phyloP scores from a whole-genome alignment of 1,139 yeast genomes.

The Blastobotrys ciferrii region DNA sequence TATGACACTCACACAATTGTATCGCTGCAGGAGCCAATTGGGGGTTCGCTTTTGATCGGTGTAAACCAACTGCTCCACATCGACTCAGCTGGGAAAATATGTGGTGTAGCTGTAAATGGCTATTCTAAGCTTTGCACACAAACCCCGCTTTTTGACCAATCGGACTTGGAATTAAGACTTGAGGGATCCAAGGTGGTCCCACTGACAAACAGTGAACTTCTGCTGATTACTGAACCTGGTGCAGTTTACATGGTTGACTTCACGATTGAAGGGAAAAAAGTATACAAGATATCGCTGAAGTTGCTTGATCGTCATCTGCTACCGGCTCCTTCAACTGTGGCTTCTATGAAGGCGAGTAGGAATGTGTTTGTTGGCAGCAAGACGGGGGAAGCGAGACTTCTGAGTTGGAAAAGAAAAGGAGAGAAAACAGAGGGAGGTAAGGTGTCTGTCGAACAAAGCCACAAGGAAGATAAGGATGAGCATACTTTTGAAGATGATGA shows the following conservation, averaged over 20 bases:
- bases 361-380: slow-evolving; percentile 45
- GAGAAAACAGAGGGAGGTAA: slow-evolving; percentile 17
- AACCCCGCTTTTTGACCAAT: slow-evolving; percentile 51
- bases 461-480: slow-evolving; percentile 25
- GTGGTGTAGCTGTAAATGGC: slow-evolving; percentile 65
- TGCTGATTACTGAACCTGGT: slow-evolving; percentile 55
- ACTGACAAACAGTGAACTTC: slow-evolving; percentile 49
- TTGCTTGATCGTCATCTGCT: slow-evolving; percentile 20
- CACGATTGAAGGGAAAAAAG: slow-evolving; percentile 46
- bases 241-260: slow-evolving; percentile 51
- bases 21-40: slow-evolving; percentile 65
- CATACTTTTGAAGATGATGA: slow-evolving; percentile 39
- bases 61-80: slow-evolving; percentile 75
- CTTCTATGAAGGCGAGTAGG: slow-evolving; percentile 20
- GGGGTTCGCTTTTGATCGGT: slow-evolving; percentile 72
- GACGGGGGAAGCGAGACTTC: slow-evolving; percentile 44
- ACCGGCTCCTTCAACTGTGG: slow-evolving; percentile 27
- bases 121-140: slow-evolving; percentile 52
- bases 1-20: slow-evolving; percentile 67
- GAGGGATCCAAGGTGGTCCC: slow-evolving; percentile 55
- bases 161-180: slow-evolving; percentile 51
- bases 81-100: slow-evolving; percentile 74
- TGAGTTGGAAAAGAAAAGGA: slow-evolving; percentile 37
- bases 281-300: slow-evolving; percentile 32
- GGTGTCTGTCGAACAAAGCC: slow-evolving; percentile 8